Evolutionary conservation across 495 filamentous ascomycete species (phyloP), one percentile per base, ranked within the genome.

Genomic region (Parmelia sp.): DNA sequence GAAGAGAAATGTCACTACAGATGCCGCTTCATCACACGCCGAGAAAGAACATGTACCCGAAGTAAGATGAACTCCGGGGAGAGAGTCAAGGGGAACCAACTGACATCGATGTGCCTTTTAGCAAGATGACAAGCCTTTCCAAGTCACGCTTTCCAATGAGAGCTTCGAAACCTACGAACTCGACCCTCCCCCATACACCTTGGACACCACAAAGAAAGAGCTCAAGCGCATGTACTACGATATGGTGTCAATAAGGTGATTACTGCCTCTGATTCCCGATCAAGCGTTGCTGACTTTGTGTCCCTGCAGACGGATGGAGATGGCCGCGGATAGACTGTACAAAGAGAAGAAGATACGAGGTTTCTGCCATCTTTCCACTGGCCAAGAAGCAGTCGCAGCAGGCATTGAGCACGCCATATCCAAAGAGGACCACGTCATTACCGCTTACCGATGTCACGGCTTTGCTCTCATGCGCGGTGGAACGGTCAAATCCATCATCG

Each of bases 311-410:
- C 95, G 95, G 73, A 96, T 98, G 94, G 94, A 98, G 76, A 96
- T 97, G 94, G 92, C 92, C 68, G 90, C 93, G 79, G 93, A 97
- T 72, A 85, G 91, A 71, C 83, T 97, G 62, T 97, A 97, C 87
- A 97, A 97, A 80, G 91, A 96, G 83, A 97, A 97, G 86, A 96
- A 97, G 84, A 96, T 97, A 74, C 89, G 93, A 65, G 93, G 93
- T 79, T 97, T 97, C 90, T 97, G 93, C 80, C 94, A 98, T 81
- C 79, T 98, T 76, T 98, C 94, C 45, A 94, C 89, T 49, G 94
- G 94, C 65, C 94, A 98, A 81, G 94, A 98, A 82, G 94, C 94
- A 63, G 95, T 98, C 64, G 91, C 95, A 58, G 87, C 90, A 66
- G 94, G 94, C 74, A 97, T 98, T 73, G 94, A 98, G 80, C 91